Base-by-base conservation (phyloP, 2,329 filamentous ascomycete genomes). In the Chrysoporthe cubensis region DNA sequence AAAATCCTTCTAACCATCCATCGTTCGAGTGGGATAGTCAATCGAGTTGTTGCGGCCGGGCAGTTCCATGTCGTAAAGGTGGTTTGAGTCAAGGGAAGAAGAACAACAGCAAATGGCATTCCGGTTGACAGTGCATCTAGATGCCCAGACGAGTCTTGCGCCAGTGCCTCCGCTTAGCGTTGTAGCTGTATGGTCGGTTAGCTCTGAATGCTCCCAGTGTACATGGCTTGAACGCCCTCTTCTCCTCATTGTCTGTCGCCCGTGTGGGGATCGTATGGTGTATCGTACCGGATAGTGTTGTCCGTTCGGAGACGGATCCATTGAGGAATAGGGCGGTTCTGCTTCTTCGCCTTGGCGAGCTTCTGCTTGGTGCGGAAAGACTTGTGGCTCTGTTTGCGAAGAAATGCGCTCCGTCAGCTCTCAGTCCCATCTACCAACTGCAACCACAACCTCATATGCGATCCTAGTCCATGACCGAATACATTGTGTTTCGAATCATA, bases 321-420 rank as follows among this genome's bases (percentile, higher is more conserved):
- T 89, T 99, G 96, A 76, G 96, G 96, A 83, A 99, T 97, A 78
- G 96, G 96, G 83, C 96, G 92, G 91, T 99, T 99, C 89, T 98
- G 95, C 91, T 97, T 98, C 90, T 98, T 95, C 83, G 96, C 96
- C 90, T 95, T 97, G 82, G 96, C 96, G 88, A 99, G 94, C 96
- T 99, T 99, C 86, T 96, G 92, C 94, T 99, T 99, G 86, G 94
- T 97, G 84, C 94, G 92, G 94, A 99, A 99, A 83, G 94, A 93
- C 91, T 99, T 99, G 88, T 99, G 94, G 91, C 91, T 95, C 95
- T 98, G 83, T 81, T 62, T 58, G 69, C n/a, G 54, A 42, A 64
- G 65, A 68, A 57, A 68, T 48, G 62, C 50, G 48, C 50, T 59
- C 26, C 32, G 64, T 70, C 43, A 63, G 66, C 66, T 57, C 62